Percentiles rank a stretch among this genome's conserved stretches.
Evolutionary conservation across 768 basidiomycete species (phyloP).

Genomic region (Xanthoconium stramineum): DNA sequence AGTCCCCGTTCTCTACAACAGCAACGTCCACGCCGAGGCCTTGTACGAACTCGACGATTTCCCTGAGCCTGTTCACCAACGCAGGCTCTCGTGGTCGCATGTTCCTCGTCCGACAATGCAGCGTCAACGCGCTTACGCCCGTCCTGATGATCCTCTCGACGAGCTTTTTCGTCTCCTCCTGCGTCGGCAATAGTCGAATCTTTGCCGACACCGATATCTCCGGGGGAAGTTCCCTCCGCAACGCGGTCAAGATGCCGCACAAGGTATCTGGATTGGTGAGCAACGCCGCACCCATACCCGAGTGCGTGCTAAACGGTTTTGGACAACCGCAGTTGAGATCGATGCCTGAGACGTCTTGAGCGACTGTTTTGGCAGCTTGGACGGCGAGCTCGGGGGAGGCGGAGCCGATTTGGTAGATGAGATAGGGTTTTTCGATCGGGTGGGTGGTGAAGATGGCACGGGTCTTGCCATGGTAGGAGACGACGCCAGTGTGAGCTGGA

Average conservation of each 20-base stretch:
- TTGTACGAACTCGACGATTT: constrained; percentile 85
- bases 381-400: constrained; percentile 88
- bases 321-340: constrained; percentile 99
- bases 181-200: constrained; percentile 82
- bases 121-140: constrained; percentile 85
- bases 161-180: constrained; percentile 86
- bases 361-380: constrained; percentile 82
- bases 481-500: constrained; percentile 77
- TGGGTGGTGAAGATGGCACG: constrained; percentile 90
- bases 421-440: constrained; percentile 89
- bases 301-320: constrained; percentile 89
- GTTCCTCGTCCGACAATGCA: constrained; percentile 91
- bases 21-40: constrained; percentile 74
- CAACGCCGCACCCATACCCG: constrained; percentile 96
- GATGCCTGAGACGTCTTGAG: constrained; percentile 87
- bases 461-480: constrained; percentile 81
- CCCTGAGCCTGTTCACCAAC: constrained; percentile 69
- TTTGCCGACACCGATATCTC: constrained; percentile 91
- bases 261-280: constrained; percentile 89
- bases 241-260: constrained; percentile 79
- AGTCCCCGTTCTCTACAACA: constrained; percentile 94
- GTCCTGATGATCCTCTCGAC: constrained; percentile 85
- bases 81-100: constrained; percentile 87
- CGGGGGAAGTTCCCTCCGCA: constrained; percentile 68
- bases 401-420: constrained; percentile 95